Percentiles rank a stretch among this genome's conserved stretches.
These are phyloP conservation scores for Penicillium freii DNA, from an alignment of 2,329 filamentous ascomycete genomes.

Conservation along the genomic window DNA sequence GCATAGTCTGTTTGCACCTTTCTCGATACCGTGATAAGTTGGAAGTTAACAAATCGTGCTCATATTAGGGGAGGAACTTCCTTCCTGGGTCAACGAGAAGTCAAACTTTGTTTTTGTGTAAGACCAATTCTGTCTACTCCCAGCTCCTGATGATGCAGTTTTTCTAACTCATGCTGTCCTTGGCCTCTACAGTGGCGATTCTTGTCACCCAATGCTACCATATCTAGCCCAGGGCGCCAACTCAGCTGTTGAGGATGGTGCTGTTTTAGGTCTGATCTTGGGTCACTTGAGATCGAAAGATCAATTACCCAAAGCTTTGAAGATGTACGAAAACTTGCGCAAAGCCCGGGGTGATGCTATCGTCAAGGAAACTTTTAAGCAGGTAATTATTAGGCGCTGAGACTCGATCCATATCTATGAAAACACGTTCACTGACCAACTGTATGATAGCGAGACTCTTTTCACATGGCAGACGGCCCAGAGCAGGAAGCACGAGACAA, in stretches of 20 bases:
- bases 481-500: constrained; percentile 59
- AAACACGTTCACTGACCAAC: not conserved
- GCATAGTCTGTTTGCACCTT: constrained; percentile 37
- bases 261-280: constrained; percentile 60
- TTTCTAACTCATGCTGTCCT: not conserved
- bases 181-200: constrained; percentile 47
- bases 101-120: constrained; percentile 50
- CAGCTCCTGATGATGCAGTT: not conserved
- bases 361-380: constrained; percentile 61
- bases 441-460: constrained; percentile 46
- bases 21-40: not conserved
- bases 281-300: constrained; percentile 48
- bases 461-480: constrained; percentile 55
- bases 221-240: constrained; percentile 67
- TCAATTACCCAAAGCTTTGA: constrained; percentile 47
- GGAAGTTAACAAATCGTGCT: not conserved
- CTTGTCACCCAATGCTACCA: constrained; percentile 64
- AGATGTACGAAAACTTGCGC: constrained; percentile 25
- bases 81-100: constrained; percentile 47
- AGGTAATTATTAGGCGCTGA: constrained; percentile 19
- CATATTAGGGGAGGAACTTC: not conserved
- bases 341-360: constrained; percentile 46
- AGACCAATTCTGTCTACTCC: not conserved
- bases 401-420: not conserved
- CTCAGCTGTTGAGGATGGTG: constrained; percentile 66